phyloP scores from a whole-genome alignment of 495 filamentous ascomycete genomes.

The Podospora pseudoanserina region DNA sequence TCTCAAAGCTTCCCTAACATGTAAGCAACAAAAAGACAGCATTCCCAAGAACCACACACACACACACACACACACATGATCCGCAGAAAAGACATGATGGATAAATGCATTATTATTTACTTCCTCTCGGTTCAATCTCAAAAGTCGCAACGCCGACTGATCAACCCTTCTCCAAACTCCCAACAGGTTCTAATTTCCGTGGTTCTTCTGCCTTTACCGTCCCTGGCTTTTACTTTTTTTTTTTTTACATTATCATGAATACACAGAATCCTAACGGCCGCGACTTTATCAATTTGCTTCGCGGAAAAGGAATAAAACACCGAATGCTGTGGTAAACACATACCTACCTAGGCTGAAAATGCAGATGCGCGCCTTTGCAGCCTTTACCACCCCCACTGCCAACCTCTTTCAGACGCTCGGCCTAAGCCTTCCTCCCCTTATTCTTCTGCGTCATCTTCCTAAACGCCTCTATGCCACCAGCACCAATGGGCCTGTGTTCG shows the following conservation, averaged over 20 bases:
- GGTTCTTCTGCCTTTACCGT: background rate
- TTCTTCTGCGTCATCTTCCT: slow-evolving; percentile 74
- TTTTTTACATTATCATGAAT: slow-evolving; percentile 6
- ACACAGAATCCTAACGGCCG: background rate
- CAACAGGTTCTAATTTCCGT: background rate
- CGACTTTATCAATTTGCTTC: background rate
- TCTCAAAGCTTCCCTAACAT: no score
- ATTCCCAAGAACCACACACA: no score
- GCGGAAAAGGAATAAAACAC: background rate
- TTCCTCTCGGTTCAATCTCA: no score
- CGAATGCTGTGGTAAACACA: background rate
- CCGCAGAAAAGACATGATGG: no score
- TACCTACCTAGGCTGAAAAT: background rate
- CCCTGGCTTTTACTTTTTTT: background rate
- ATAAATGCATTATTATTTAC: no score
- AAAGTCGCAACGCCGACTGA: no score
- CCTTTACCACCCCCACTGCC: background rate
- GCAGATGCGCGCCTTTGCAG: background rate
- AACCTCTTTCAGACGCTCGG: background rate
- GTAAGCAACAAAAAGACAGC: no score
- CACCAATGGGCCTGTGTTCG: slow-evolving; percentile 60
- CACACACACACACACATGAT: no score
- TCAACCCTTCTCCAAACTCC: background rate
- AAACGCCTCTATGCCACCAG: slow-evolving; percentile 75
- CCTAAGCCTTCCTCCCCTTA: slow-evolving; percentile 4